Evolutionary conservation across 805 yeast species (phyloP).

Genomic region (Wickerhamomyces ciferrii): DNA sequence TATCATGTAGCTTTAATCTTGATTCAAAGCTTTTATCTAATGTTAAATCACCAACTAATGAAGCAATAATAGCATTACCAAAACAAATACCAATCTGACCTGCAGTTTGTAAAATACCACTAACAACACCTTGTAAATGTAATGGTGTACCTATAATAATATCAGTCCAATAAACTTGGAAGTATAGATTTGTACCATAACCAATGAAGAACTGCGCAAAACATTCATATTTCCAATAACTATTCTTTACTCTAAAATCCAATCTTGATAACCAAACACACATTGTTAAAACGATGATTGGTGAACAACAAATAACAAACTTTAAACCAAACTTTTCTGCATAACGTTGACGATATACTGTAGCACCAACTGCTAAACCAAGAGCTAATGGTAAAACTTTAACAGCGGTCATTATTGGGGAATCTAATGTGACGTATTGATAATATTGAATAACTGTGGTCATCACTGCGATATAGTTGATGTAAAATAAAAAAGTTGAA

Average conservation of each 20-base stretch:
- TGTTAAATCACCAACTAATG: slow-evolving; percentile 15
- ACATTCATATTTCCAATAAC: slow-evolving; percentile 26
- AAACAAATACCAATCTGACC: slow-evolving; percentile 26
- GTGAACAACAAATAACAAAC: slow-evolving; percentile 9
- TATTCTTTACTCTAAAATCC: slow-evolving; percentile 7
- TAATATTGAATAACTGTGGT: slow-evolving; percentile 22
- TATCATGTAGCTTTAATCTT: neutral
- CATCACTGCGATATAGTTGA: slow-evolving; percentile 16
- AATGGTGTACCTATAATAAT: slow-evolving; percentile 21
- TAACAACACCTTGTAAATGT: slow-evolving; percentile 28
- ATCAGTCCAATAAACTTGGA: slow-evolving; percentile 26
- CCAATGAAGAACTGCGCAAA: slow-evolving; percentile 22
- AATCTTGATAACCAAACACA: slow-evolving; percentile 21
- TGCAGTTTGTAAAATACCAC: slow-evolving; percentile 26
- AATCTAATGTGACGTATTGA: slow-evolving; percentile 19
- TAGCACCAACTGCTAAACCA: slow-evolving; percentile 25
- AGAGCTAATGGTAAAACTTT: slow-evolving; percentile 29
- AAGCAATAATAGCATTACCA: slow-evolving; percentile 17
- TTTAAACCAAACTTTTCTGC: slow-evolving; percentile 19
- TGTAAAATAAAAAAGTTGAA: slow-evolving; percentile 16
- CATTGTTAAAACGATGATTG: slow-evolving; percentile 11
- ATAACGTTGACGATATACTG: slow-evolving; percentile 16
- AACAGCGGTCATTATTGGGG: slow-evolving; percentile 30
- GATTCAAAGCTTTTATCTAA: neutral
- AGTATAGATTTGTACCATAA: slow-evolving; percentile 25